Conservation (phyloP, 805 yeast species). For the Saturnispora zaruensis region DNA sequence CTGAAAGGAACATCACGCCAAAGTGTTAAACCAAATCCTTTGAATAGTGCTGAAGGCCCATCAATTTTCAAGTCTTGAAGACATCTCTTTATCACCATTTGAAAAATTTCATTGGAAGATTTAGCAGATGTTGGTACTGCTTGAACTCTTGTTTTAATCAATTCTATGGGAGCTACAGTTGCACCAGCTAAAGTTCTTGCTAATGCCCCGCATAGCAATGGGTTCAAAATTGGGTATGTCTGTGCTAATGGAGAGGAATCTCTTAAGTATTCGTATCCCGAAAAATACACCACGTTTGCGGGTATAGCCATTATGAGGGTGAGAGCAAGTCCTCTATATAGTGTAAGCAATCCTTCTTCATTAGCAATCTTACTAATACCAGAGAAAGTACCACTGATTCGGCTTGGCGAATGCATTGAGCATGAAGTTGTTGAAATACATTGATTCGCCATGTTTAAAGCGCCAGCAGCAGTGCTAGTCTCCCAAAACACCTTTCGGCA, state of each 20-base stretch:
- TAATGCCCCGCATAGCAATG: conserved; percentile 74
- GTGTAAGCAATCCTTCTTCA: conserved; percentile 65
- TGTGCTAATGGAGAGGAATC: conserved; percentile 55
- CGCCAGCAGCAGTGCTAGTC: conserved; percentile 7
- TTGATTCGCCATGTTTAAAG: background rate
- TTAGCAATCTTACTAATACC: conserved; percentile 59
- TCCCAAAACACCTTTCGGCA: conserved; percentile 34
- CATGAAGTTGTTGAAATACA: conserved; percentile 28
- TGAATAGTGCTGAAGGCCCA: conserved; percentile 65
- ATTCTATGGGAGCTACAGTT: conserved; percentile 77
- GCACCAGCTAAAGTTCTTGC: conserved; percentile 84
- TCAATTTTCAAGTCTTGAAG: conserved; percentile 36
- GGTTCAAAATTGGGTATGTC: conserved; percentile 40
- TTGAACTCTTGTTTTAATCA: conserved; percentile 81
- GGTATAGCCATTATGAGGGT: conserved; percentile 88
- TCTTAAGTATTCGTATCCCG: conserved; percentile 82
- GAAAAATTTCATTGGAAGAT: conserved; percentile 36
- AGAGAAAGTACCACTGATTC: conserved; percentile 61
- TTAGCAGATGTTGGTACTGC: conserved; percentile 51
- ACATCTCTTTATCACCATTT: conserved; percentile 32
- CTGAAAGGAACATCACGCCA: conserved; percentile 98
- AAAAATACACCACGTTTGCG: conserved; percentile 85
- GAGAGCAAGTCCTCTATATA: conserved; percentile 85
- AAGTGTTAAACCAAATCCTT: conserved; percentile 77
- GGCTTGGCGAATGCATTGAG: conserved; percentile 26